Evolutionary conservation across 305 asterid genomes (phyloP).

Genomic region (Solanum hybrid): DNA sequence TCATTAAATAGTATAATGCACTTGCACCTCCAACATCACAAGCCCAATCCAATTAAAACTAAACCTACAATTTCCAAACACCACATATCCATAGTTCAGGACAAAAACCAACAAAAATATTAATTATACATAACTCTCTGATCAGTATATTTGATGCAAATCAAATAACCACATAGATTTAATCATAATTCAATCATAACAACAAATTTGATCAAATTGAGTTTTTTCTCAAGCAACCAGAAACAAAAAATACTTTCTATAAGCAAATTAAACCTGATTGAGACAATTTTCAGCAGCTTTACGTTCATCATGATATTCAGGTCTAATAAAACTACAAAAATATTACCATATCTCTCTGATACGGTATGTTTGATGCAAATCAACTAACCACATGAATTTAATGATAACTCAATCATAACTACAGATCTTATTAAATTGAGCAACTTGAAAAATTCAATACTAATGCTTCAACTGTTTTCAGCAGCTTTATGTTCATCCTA

Average conservation of each 20-base stretch:
- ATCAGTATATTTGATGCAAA: background rate
- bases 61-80: background rate
- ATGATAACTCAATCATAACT: background rate
- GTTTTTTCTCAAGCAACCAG: background rate
- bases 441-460: background rate
- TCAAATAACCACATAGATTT: background rate
- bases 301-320: slow-evolving; percentile 32
- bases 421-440: background rate
- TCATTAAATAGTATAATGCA: background rate
- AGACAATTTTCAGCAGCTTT: slow-evolving; percentile 80
- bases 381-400: background rate
- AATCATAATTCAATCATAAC: background rate
- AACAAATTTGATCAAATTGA: background rate
- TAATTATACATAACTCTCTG: background rate
- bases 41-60: background rate
- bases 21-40: background rate
- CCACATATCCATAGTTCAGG: background rate
- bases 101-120: background rate
- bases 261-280: slow-evolving; percentile 50
- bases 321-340: background rate
- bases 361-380: background rate
- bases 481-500: background rate
- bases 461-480: background rate
- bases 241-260: background rate
- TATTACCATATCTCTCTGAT: background rate